Base-by-base conservation (phyloP, 306 rosid genomes). In the Hippophae tibetana region DNA sequence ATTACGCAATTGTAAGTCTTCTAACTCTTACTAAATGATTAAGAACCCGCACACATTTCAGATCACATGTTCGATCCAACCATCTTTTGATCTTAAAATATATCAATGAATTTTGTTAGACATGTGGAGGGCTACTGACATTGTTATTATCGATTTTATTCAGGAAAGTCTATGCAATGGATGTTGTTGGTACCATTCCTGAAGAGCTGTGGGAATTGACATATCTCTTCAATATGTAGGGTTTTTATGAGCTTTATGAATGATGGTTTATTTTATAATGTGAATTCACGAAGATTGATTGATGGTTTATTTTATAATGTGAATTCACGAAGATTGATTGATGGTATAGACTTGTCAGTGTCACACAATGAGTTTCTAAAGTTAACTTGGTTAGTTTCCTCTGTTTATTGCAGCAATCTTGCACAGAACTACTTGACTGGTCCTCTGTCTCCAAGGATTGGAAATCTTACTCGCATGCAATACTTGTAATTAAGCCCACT, bases 151-250 rank as follows among this genome's bases (percentile, higher is more conserved):
- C 13, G 1, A 8, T 10, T 14, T 13, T 44, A 64, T 10, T 56
- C 86, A 90, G 97, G 85, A 80, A 62, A 73, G 86, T 82, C 56
- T 82, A 65, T 78, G 68, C 78, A 31, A 0, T 46, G 48, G 67
- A 79, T 43, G 79, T 75, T 61, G 60, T 53, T 41, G 82, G 88
- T 58, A 84, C 71, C 44, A 79, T 90, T 48, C 95, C 95, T 5
- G 71, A 75, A 5, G 95, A 82, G 74, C 69, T 86, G 31, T 84
- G 97, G 97, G 84, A 79, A 63, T 78, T 86, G 43, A 69, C 74
- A 23, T 76, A 40, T 66, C 94, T 90, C 63, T 69, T 69, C 75
- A 73, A 77, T 68, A 61, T 86, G 97, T 90, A 87, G 42, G 83
- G 27, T 54, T 74, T 79, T 48, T 57, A 44, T 48, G 5, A 44